Percentiles rank a stretch among this genome's conserved stretches.
phyloP scores from a whole-genome alignment of 1,284 basidiomycete genomes.

The Phellinidium pouzarii region DNA sequence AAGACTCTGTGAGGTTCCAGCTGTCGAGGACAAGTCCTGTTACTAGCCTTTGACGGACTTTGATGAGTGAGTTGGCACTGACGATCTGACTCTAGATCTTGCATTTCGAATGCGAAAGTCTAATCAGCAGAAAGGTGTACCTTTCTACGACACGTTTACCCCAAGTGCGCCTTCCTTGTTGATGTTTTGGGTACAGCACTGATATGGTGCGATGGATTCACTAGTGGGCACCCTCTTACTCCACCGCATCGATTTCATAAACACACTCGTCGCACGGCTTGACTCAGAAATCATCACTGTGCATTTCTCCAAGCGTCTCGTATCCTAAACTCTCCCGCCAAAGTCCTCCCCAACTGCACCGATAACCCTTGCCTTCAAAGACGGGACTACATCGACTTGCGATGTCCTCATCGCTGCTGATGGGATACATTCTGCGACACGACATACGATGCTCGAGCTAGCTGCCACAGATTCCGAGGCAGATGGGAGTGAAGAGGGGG shows the following conservation, averaged over 20 bases:
- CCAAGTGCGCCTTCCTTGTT: constrained; percentile 25
- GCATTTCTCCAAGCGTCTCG: constrained; percentile 35
- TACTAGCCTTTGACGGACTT: background rate
- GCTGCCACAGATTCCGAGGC: constrained; percentile 4
- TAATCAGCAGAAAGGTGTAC: constrained; percentile 29
- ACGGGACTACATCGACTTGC: constrained; percentile 36
- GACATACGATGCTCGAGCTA: constrained; percentile 6
- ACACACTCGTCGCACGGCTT: constrained; percentile 32
- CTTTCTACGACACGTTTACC: constrained; percentile 26
- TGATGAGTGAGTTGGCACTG: background rate
- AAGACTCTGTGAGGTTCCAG: background rate
- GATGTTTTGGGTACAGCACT: background rate
- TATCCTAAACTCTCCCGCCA: constrained; percentile 29
- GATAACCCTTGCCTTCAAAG: constrained; percentile 37
- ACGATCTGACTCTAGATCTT: constrained; percentile 20
- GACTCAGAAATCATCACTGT: constrained; percentile 26
- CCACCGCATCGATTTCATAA: constrained; percentile 39
- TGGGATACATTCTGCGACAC: constrained; percentile 33
- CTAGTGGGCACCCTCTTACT: constrained; percentile 35
- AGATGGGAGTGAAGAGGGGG: constrained; percentile 14
- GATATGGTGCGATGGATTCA: background rate
- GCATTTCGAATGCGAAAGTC: constrained; percentile 30
- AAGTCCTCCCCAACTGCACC: constrained; percentile 16
- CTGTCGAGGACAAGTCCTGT: background rate
- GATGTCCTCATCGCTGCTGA: constrained; percentile 47